Evolutionary conservation across 176 grass and related monocot genomes (phyloP), one percentile per base, ranked within the genome.

Genomic region (Carex kokanica): DNA sequence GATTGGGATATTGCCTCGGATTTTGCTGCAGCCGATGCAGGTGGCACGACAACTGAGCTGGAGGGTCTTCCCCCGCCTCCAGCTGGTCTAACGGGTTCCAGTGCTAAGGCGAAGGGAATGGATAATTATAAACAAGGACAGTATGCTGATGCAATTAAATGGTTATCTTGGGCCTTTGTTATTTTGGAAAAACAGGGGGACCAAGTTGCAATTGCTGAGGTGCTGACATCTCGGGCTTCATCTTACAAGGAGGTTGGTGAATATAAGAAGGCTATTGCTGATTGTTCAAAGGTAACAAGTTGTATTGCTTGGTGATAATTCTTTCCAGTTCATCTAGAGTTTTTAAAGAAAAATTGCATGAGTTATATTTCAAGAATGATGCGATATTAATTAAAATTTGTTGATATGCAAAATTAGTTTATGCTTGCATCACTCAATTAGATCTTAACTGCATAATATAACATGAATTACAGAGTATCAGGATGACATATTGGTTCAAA

Each of bases 221-320:
- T 95, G 54, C 80, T 99, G 81, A 91, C 96, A 21, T 99, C 90
- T 87, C 91, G 96, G 73, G 96, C 96, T 67, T 99, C 96, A 9
- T 99, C 93, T 53, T 99, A 99, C 64, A 99, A 99, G 88, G 96
- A 99, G 83, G 96, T 93, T 64, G 96, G 96, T 9, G 96, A 99
- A 87, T 99, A 99, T 89, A 99, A 99, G 93, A 99, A 99, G 93
- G 96, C 96, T 18, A 94, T 99, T n/a, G 93, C 96, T 6, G 96
- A 99, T 80, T 99, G 96, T 83, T 91, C 96, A 0, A 99, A 95
- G 96, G 96, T 95, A 82, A 51, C 16, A 45, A 14, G 24, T 17
- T 74, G n/a, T 14, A 66, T 66, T 52, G 15, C 8, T 64, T 64
- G 8, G 9, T 82, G 58, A 66, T 63, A 6, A 60, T 80, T 58